Conservation (phyloP, 1,139 yeast species). For the Wickerhamiella pararugosa region DNA sequence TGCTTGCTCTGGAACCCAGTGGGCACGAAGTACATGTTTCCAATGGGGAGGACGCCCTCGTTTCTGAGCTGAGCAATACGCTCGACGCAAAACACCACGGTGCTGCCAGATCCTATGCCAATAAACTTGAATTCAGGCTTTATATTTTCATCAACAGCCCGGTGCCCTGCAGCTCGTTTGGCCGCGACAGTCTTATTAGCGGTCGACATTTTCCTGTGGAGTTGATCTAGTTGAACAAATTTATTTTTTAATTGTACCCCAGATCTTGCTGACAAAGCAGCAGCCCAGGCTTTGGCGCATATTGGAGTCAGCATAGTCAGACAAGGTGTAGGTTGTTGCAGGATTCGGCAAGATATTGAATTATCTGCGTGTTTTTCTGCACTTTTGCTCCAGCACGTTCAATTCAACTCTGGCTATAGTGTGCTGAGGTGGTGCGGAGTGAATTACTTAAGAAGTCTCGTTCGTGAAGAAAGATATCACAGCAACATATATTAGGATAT, state of each 20-base stretch:
- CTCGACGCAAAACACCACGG: conserved; percentile 93
- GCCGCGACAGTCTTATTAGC: conserved; percentile 25
- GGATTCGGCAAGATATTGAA: too few relatives aligned
- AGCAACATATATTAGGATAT: too few relatives aligned
- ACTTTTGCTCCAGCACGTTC: too few relatives aligned
- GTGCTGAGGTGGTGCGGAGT: too few relatives aligned
- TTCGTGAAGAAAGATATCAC: too few relatives aligned
- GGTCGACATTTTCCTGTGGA: conserved; percentile 1
- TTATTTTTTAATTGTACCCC: background rate
- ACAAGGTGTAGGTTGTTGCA: too few relatives aligned
- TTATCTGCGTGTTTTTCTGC: too few relatives aligned
- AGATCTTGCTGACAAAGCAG: too few relatives aligned
- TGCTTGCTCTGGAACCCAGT: conserved; percentile 94
- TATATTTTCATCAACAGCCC: conserved; percentile 83
- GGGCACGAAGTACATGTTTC: conserved; percentile 46
- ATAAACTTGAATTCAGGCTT: conserved; percentile 55
- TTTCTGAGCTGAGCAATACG: conserved; percentile 65
- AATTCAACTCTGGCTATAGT: too few relatives aligned
- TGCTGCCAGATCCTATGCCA: conserved; percentile 94
- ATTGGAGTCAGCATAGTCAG: too few relatives aligned
- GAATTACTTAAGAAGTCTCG: too few relatives aligned
- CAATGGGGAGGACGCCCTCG: conserved; percentile 31
- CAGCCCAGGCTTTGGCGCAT: too few relatives aligned
- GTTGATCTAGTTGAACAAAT: background rate
- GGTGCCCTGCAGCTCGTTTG: conserved; percentile 76